Conservation (phyloP, 1,139 yeast genomes). For the Nakaseomyces kungkrabaensis region DNA sequence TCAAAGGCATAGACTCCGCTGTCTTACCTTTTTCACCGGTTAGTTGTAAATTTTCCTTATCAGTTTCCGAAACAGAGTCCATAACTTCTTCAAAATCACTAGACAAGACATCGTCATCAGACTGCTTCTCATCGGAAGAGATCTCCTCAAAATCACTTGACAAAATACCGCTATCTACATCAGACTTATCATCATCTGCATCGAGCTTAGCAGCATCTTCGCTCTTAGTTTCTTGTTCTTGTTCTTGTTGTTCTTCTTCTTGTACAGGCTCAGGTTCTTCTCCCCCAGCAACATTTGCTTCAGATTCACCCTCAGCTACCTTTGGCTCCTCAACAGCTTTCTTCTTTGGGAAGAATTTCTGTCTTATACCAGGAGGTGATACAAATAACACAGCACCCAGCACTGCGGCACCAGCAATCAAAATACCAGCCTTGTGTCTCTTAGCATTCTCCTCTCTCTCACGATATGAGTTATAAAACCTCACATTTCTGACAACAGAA, state of each 20-base stretch:
- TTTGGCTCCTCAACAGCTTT: constrained; percentile 1
- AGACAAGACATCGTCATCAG: constrained; percentile 1
- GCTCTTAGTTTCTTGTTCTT: neutral
- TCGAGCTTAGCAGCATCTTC: neutral
- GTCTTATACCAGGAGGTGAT: neutral
- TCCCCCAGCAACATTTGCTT: neutral
- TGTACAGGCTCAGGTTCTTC: neutral
- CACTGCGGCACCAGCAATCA: constrained; percentile 1
- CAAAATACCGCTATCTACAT: neutral
- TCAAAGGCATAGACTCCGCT: constrained; percentile 4
- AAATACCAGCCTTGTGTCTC: constrained; percentile 3
- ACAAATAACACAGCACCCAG: neutral
- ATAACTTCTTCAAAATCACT: constrained; percentile 1
- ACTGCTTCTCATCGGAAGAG: neutral
- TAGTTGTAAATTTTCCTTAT: neutral
- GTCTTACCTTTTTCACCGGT: neutral
- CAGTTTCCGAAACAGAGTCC: neutral
- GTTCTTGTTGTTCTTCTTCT: neutral
- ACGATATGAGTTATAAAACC: neutral
- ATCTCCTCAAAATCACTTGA: neutral
- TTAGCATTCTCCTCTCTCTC: constrained; percentile 4
- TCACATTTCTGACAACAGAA: neutral
- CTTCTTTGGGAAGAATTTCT: neutral
- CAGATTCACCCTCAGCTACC: neutral
- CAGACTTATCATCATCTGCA: neutral